Percentiles rank a stretch among this genome's conserved stretches.
These are phyloP conservation scores for Cafeteria roenbergensis DNA, from an alignment of 108 stramenopile genomes.

Conservation along the genomic window DNA sequence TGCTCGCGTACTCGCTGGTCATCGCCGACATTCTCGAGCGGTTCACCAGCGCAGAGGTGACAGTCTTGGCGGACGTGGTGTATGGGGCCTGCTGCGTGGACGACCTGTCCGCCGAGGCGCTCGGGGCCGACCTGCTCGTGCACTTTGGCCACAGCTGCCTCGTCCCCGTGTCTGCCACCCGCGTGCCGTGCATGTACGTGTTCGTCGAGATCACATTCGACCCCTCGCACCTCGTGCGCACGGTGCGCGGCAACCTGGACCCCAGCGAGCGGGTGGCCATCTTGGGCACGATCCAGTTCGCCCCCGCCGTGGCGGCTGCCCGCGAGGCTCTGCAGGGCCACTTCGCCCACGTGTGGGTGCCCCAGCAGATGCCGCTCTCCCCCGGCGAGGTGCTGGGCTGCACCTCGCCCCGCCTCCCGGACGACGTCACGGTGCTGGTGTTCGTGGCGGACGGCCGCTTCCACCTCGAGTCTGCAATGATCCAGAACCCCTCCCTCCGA, in stretches of 20 bases:
- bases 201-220: slow-evolving; percentile 78
- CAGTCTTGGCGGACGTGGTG: slow-evolving; percentile 86
- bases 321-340: slow-evolving; percentile 30
- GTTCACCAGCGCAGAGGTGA: slow-evolving; percentile 47
- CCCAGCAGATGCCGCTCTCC: slow-evolving; percentile 68
- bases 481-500: slow-evolving; percentile 70
- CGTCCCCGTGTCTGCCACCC: slow-evolving; percentile 72
- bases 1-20: slow-evolving; percentile 80
- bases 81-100: slow-evolving; percentile 98
- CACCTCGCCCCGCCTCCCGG: slow-evolving; percentile 63
- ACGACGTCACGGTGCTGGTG: slow-evolving; percentile 51
- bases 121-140: slow-evolving; percentile 73
- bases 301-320: slow-evolving; percentile 66
- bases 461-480: slow-evolving; percentile 93
- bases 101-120: slow-evolving; percentile 71
- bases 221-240: not conserved
- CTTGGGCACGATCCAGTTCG: slow-evolving; percentile 70
- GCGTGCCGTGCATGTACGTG: slow-evolving; percentile 74
- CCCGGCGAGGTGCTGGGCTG: slow-evolving; percentile 86
- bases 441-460: slow-evolving; percentile 96
- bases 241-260: not conserved
- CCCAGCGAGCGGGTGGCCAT: slow-evolving; percentile 23
- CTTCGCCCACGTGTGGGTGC: slow-evolving; percentile 33
- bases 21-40: slow-evolving; percentile 76
- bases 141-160: slow-evolving; percentile 97